Conservation (phyloP, 2,329 filamentous ascomycete species). For the Erysiphe pisi region DNA sequence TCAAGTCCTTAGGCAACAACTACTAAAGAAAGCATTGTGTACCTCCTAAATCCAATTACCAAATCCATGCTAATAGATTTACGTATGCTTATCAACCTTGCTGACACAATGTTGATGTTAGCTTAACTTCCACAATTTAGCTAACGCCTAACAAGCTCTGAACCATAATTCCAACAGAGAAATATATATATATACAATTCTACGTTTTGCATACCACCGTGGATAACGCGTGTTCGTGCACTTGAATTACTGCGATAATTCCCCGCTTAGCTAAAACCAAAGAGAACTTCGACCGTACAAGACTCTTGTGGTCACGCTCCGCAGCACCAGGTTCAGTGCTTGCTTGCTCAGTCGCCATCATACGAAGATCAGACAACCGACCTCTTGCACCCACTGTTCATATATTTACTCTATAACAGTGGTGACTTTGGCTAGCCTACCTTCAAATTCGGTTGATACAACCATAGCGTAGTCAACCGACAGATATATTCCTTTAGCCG, state of each 20-base stretch:
- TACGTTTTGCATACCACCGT: slow-evolving; percentile 4
- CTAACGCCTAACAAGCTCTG: too few species aligned
- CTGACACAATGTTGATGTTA: too few species aligned
- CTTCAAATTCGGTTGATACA: slow-evolving; percentile 18
- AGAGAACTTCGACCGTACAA: slow-evolving; percentile 24
- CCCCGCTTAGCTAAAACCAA: slow-evolving; percentile 10
- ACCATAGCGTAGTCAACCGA: slow-evolving; percentile 25
- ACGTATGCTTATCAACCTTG: too few species aligned
- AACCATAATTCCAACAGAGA: too few species aligned
- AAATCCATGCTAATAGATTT: too few species aligned
- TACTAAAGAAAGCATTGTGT: too few species aligned
- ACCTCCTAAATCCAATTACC: too few species aligned
- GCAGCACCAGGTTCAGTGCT: slow-evolving; percentile 13
- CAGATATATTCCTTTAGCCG: too few species aligned
- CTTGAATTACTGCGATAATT: slow-evolving; percentile 15
- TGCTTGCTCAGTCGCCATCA: background rate
- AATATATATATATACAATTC: background rate
- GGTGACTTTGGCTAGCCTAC: slow-evolving; percentile 10
- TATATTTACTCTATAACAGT: slow-evolving; percentile 24
- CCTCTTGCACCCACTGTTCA: slow-evolving; percentile 23
- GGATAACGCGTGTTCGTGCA: slow-evolving; percentile 7
- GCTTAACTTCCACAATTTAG: too few species aligned
- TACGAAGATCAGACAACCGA: slow-evolving; percentile 17
- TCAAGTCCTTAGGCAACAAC: too few species aligned
- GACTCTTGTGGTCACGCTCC: background rate